Base-by-base conservation (phyloP, 768 basidiomycete species). In the Lentinus tigrinus region DNA sequence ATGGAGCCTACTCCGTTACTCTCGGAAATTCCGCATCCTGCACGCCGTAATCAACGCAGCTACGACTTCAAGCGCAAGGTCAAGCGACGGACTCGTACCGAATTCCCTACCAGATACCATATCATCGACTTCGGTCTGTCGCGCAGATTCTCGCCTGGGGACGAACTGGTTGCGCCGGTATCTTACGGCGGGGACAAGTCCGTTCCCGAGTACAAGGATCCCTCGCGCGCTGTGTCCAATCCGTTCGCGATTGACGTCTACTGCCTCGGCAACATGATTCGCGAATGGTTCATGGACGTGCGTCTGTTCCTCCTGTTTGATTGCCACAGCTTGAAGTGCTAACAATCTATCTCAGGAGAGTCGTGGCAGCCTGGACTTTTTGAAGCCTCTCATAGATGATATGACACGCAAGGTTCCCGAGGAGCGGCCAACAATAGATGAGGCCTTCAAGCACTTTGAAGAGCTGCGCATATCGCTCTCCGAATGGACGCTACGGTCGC, bases 141-240 rank as follows among this genome's bases (percentile, higher is more conserved):
- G 19, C 38, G 34, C 17, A 34, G n/a, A 19, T 63, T 61, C 39
- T 36, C 42, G 3, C 48, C 27, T 11, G 52, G 61, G 24, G 14
- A 39, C 21, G 62, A 47, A 0, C 44, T 55, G 1, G 24, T 57
- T 0, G 48, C 39, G 7, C 62, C 61, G 5, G 31, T 44, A 23
- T 44, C 34, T 3, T n/a, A 55, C 3, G 67, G 65, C 3, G 54
- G 58, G 4, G 67, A 68, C 27, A 48, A 60, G 39, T 57, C 52
- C 5, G 52, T 63, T 1, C 68, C 67, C 4, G 73, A 76, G 47
- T 43, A 71, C 13, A 68, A 77, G 27, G 71, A 74, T 62, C 75
- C 70, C 17, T 6, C 23, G 2, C 17, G n/a, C 19, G 16, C 3
- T 2, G 27, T 11, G 4, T 37, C 17, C 21, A 39, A 38, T 14